phyloP scores from a whole-genome alignment of 108 stramenopile genomes.

The Bacterosira constricta region DNA sequence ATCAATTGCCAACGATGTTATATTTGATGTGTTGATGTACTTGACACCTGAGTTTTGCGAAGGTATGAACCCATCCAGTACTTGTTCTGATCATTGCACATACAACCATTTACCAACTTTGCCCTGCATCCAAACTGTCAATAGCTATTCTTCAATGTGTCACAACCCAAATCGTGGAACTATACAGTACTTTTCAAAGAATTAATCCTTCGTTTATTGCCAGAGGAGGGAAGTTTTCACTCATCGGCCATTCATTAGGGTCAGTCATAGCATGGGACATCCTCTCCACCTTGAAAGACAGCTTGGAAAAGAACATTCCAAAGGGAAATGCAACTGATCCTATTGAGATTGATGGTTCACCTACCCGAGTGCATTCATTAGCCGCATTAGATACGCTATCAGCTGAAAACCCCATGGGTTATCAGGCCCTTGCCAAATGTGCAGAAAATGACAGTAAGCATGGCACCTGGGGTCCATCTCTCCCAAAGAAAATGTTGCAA shows the following conservation, averaged over 20 bases:
- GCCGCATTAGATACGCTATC: constrained; percentile 18
- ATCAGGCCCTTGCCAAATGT: constrained; percentile 50
- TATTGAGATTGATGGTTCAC: constrained; percentile 34
- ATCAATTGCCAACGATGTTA: constrained; percentile 85
- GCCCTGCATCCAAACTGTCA: not conserved
- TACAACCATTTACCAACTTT: not conserved
- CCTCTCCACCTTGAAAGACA: constrained; percentile 67
- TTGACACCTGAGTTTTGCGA: constrained; percentile 83
- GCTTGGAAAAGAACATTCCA: constrained; percentile 26
- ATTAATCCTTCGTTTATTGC: constrained; percentile 64
- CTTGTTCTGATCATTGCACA: not conserved
- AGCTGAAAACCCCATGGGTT: constrained; percentile 37
- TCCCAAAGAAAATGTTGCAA: constrained; percentile 53
- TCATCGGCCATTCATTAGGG: constrained; percentile 89
- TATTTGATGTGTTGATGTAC: constrained; percentile 71
- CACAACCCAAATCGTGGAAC: constrained; percentile 66
- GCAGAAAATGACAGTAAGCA: constrained; percentile 41
- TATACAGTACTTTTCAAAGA: constrained; percentile 59
- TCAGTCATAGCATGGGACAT: constrained; percentile 90
- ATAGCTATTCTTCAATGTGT: constrained; percentile 69
- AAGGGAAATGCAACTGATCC: constrained; percentile 30
- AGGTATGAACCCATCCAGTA: not conserved
- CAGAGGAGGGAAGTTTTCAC: constrained; percentile 59
- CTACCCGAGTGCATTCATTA: constrained; percentile 7
- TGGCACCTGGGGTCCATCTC: constrained; percentile 78